phyloP scores from a whole-genome alignment of 768 basidiomycete genomes.

The Mycena belliarum region DNA sequence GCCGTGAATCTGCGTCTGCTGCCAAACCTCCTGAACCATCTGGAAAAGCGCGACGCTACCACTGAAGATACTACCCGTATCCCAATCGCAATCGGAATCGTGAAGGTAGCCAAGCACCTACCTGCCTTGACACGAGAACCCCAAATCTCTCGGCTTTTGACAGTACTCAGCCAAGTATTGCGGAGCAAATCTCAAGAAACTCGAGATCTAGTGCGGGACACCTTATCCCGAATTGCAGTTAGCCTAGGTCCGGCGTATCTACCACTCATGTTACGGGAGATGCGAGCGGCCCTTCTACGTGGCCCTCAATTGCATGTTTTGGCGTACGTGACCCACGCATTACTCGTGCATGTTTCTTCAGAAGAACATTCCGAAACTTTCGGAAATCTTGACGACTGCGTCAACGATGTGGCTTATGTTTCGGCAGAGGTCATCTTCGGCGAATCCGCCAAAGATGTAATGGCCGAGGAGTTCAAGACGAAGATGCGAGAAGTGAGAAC shows the following conservation, averaged over 20 bases:
- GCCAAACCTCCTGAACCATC: constrained; percentile 74
- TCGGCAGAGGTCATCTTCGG: constrained; percentile 93
- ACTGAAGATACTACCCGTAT: constrained; percentile 86
- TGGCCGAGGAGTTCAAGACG: constrained; percentile 89
- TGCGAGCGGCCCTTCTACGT: constrained; percentile 80
- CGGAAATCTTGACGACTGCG: constrained; percentile 68
- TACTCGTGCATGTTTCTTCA: constrained; percentile 79
- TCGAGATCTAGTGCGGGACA: constrained; percentile 81
- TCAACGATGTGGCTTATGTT: constrained; percentile 77
- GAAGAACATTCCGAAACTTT: constrained; percentile 57
- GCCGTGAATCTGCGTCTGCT: constrained; percentile 76
- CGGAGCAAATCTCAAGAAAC: constrained; percentile 95
- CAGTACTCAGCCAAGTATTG: constrained; percentile 83
- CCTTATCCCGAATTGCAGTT: constrained; percentile 76
- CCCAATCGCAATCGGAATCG: constrained; percentile 84
- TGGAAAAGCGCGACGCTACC: constrained; percentile 78
- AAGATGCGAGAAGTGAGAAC: constrained; percentile 90
- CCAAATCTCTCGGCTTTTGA: constrained; percentile 77
- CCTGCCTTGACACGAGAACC: constrained; percentile 61
- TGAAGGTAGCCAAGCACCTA: constrained; percentile 79
- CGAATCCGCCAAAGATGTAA: constrained; percentile 86
- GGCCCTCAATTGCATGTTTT: constrained; percentile 95
- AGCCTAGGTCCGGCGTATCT: constrained; percentile 76
- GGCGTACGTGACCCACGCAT: constrained; percentile 78
- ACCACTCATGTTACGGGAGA: constrained; percentile 70